These are phyloP conservation scores for Globisporangium spinosum DNA, from an alignment of 352 stramenopile species.

Conservation along the genomic window DNA sequence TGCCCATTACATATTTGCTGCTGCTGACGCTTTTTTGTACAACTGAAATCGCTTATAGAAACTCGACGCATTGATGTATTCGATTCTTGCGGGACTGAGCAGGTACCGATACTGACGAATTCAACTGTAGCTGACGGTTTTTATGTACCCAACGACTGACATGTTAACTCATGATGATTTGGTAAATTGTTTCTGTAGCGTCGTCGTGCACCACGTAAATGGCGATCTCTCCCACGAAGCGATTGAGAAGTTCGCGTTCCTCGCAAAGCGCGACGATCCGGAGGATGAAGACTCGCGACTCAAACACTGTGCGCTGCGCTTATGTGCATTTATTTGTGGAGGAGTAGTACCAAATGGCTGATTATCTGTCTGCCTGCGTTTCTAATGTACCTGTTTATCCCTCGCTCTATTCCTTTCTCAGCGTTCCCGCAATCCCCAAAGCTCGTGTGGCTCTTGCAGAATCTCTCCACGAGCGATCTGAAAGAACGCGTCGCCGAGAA, in stretches of 20 bases:
- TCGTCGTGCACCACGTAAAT: conserved; percentile 66
- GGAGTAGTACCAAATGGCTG: neutral
- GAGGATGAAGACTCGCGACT: conserved; percentile 21
- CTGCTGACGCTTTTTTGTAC: neutral
- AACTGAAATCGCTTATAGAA: conserved; percentile 20
- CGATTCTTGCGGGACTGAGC: conserved; percentile 59
- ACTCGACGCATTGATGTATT: conserved; percentile 59
- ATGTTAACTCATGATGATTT: neutral
- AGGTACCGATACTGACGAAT: conserved; percentile 23
- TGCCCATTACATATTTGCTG: neutral
- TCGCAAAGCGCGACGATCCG: conserved; percentile 32
- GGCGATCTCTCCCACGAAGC: conserved; percentile 45
- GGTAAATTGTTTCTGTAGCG: conserved; percentile 36
- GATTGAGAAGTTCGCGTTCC: conserved; percentile 58
- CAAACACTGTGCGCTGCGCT: conserved; percentile 26
- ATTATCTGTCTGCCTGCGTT: neutral
- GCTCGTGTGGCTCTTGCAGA: conserved; percentile 69
- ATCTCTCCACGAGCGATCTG: conserved; percentile 50
- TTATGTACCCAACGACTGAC: neutral
- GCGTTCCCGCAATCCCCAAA: conserved; percentile 73
- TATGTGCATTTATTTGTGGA: neutral
- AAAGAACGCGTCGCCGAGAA: conserved; percentile 60
- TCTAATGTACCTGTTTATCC: neutral
- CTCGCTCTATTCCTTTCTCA: conserved; percentile 11
- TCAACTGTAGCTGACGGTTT: neutral